Conservation (phyloP, 306 rosid genomes). For the Vigna hirtella region DNA sequence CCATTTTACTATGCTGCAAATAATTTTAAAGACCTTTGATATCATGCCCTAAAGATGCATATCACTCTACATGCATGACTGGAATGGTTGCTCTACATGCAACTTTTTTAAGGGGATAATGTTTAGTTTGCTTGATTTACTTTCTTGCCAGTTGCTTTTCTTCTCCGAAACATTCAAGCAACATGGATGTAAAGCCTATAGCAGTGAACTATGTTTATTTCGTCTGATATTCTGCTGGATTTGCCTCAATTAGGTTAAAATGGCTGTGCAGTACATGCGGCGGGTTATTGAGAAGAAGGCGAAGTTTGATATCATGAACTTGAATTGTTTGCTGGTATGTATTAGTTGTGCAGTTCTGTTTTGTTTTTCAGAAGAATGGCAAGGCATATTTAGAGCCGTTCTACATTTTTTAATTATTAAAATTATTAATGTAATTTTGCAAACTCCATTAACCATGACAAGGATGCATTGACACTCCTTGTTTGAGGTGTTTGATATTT, state of each 20-base stretch:
- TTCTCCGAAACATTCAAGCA: not conserved
- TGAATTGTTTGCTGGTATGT: slow-evolving; percentile 91
- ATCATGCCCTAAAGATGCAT: slow-evolving; percentile 20
- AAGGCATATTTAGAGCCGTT: slow-evolving; percentile 5
- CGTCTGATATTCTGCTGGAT: slow-evolving; percentile 33
- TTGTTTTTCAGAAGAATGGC: slow-evolving; percentile 9
- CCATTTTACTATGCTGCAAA: not conserved
- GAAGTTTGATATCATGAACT: slow-evolving; percentile 90
- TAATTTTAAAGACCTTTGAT: not conserved
- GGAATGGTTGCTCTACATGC: not conserved
- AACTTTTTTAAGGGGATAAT: not conserved
- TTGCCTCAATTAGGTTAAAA: slow-evolving; percentile 73
- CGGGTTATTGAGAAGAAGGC: slow-evolving; percentile 94
- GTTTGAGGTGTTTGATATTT: not conserved
- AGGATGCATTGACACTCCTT: not conserved
- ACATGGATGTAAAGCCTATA: slow-evolving; percentile 24
- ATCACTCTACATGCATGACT: slow-evolving; percentile 7
- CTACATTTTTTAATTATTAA: not conserved
- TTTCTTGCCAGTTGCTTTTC: slow-evolving; percentile 16
- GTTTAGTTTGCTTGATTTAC: slow-evolving; percentile 34
- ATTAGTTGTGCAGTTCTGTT: slow-evolving; percentile 27
- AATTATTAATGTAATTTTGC: slow-evolving; percentile 19
- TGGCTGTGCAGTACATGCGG: slow-evolving; percentile 97
- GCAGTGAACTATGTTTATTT: slow-evolving; percentile 34
- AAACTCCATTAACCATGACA: slow-evolving; percentile 23